Base-by-base conservation (phyloP, 257 asterid species). In the Avicennia marina region DNA sequence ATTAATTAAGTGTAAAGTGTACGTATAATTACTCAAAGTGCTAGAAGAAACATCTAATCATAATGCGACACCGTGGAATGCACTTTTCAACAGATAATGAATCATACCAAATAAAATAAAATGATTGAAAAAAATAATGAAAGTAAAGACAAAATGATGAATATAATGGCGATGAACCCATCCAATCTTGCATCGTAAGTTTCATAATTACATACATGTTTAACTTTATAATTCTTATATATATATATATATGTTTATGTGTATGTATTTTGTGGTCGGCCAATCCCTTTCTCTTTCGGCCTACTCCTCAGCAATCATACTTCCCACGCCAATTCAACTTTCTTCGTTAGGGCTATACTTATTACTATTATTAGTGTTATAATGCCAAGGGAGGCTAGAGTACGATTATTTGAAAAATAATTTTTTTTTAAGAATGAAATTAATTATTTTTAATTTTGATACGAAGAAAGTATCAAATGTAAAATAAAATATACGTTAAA, bases 171-270 rank as follows among this genome's bases (percentile, higher is more conserved):
- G 66, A 62, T 50, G 38, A 55, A 31, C 6, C 6, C 61, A 56
- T 1, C 52, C 36, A 56, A 2, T 58, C 72, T 65, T 71, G 76
- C 46, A 22, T 38, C 32, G 61, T 41, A 71, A 65, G 76, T 54
- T 40, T 38, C 76, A 71, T 71, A 64, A 71, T 71, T 59, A 39
- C 62, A 54, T 55, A 64, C 71, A 41, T 70, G 76, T 38, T 62
- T 34, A 20, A 45, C 25, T 43, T 19, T 32, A 63, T 70, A 34
- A 64, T n/a, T n/a, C n/a, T 63, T 33, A 17, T 36, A 49, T 7
- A n/a, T n/a, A n/a, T n/a, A n/a, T n/a, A n/a, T n/a, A n/a, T n/a
- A n/a, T n/a, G n/a, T n/a, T n/a, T n/a, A n/a, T n/a, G n/a, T n/a
- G n/a, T n/a, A n/a, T n/a, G n/a, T n/a, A n/a, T 20, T 59, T 53